A percentile compares a stretch with the other conserved stretches of the same genome.
Evolutionary conservation across 1,139 yeast species (phyloP).

Genomic region (Candida mesenterica): DNA sequence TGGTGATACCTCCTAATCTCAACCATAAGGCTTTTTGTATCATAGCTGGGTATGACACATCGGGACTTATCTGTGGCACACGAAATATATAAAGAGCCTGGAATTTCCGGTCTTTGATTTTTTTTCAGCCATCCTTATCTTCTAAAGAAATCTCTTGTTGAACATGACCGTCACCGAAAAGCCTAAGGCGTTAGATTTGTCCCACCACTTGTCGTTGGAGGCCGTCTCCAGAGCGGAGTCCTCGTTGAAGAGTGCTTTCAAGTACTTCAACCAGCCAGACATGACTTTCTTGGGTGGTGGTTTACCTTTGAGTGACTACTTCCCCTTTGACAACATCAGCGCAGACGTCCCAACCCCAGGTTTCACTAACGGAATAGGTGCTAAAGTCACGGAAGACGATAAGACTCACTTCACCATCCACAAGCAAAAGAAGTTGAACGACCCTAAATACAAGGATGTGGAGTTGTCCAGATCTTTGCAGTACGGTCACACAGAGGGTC

Average conservation of each 20-base stretch:
- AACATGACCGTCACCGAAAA: slow-evolving; percentile 8
- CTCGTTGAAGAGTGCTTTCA: slow-evolving; percentile 80
- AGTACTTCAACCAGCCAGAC: slow-evolving; percentile 69
- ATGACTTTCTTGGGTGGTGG: slow-evolving; percentile 95
- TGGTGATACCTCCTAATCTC: no score
- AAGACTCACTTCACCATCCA: slow-evolving; percentile 45
- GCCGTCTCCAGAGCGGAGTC: slow-evolving; percentile 76
- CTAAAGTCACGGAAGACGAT: slow-evolving; percentile 51
- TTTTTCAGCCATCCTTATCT: no score
- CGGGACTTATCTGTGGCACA: no score
- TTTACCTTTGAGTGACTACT: slow-evolving; percentile 82
- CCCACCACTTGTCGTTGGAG: slow-evolving; percentile 75
- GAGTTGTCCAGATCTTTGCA: slow-evolving; percentile 86
- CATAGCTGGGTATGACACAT: no score
- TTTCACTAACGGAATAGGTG: slow-evolving; percentile 72
- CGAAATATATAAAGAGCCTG: no score
- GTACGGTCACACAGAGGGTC: slow-evolving; percentile 85
- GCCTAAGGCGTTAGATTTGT: slow-evolving; percentile 59
- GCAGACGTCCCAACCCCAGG: slow-evolving; percentile 78
- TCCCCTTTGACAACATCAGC: slow-evolving; percentile 79
- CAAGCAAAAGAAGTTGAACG: slow-evolving; percentile 37
- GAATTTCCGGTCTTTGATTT: no score
- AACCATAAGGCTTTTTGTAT: no score
- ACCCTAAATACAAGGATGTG: slow-evolving; percentile 50
- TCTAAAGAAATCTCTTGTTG: no score